Evolutionary conservation across 257 asterid genomes (phyloP).

Genomic region (Voacanga thouarsii): DNA sequence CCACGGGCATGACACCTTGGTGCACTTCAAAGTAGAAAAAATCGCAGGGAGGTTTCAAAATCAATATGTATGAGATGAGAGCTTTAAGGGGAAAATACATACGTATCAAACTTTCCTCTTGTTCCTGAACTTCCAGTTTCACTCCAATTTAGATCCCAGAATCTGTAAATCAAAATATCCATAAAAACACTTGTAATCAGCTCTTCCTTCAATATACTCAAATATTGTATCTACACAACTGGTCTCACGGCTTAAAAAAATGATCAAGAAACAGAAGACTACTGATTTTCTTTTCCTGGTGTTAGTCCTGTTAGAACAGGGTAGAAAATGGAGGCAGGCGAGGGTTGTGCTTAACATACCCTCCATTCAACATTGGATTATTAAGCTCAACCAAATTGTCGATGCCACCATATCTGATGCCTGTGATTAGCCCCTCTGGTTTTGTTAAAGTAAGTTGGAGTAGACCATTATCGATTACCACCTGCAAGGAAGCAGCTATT

Average conservation of each 20-base stretch:
- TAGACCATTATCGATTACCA: slow-evolving; percentile 68
- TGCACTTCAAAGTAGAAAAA: background rate
- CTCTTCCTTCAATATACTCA: too few relatives aligned
- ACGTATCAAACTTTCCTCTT: slow-evolving; percentile 46
- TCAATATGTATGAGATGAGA: background rate
- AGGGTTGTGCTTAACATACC: slow-evolving; percentile 34
- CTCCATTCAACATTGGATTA: slow-evolving; percentile 61
- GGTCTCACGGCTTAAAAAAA: background rate
- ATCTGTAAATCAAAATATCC: slow-evolving; percentile 23
- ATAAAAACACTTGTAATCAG: background rate
- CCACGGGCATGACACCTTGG: background rate
- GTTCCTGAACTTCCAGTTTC: slow-evolving; percentile 39
- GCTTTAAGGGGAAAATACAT: background rate
- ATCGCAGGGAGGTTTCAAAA: background rate
- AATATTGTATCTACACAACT: too few relatives aligned
- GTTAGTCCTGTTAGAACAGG: background rate
- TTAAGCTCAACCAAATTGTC: slow-evolving; percentile 67
- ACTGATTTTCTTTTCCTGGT: background rate
- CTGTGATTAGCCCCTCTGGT: slow-evolving; percentile 66
- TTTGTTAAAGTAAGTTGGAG: slow-evolving; percentile 59
- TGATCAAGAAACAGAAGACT: background rate
- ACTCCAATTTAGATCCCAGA: slow-evolving; percentile 54
- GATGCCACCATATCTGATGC: slow-evolving; percentile 55
- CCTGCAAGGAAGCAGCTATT: slow-evolving; percentile 29
- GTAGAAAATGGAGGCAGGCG: background rate